phyloP scores from a whole-genome alignment of 1,284 basidiomycete genomes.

The Moesziomyces aphidis region DNA sequence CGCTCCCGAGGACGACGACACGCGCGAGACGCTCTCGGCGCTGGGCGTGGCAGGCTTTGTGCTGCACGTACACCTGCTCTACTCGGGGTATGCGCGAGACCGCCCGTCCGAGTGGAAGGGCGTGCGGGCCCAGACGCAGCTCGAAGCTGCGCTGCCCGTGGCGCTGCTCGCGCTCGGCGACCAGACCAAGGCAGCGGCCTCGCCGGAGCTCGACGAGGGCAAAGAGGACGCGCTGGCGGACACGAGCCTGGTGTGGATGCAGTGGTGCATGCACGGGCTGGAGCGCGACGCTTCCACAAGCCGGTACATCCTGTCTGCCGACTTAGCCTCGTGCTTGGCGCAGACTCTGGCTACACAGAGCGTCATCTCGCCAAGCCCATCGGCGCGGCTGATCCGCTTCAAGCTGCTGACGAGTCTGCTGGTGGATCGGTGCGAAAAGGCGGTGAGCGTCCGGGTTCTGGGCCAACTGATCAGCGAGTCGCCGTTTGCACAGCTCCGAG shows the following conservation, averaged over 20 bases:
- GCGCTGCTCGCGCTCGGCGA: conserved; percentile 26
- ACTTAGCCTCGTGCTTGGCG: conserved; percentile 29
- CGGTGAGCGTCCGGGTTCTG: conserved; percentile 15
- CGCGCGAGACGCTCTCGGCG: conserved; percentile 25
- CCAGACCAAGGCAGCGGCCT: conserved; percentile 43
- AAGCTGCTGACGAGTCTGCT: conserved; percentile 40
- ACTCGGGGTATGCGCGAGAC: conserved; percentile 35
- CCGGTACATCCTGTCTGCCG: conserved; percentile 10
- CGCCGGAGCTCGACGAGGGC: conserved; percentile 27
- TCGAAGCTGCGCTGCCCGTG: conserved; percentile 41
- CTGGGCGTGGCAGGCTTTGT: conserved; percentile 36
- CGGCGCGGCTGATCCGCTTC: conserved; percentile 39
- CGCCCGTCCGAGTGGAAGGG: conserved; percentile 38
- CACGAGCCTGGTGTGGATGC: conserved; percentile 44
- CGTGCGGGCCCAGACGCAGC: conserved; percentile 25
- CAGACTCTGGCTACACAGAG: conserved; percentile 55
- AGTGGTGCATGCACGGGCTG: conserved; percentile 31
- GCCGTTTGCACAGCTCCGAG: conserved; percentile 52
- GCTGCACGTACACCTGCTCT: conserved; percentile 32
- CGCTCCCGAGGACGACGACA: conserved; percentile 29
- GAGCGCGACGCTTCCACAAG: conserved; percentile 21
- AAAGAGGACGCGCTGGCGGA: conserved; percentile 41
- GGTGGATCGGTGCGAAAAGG: conserved; percentile 10
- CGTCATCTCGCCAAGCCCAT: conserved; percentile 45
- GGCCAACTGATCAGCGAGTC: conserved; percentile 41